A percentile compares a stretch with the other conserved stretches of the same genome.
Conservation (phyloP, 2,329 filamentous ascomycete genomes). For the Xylaria digitata region DNA sequence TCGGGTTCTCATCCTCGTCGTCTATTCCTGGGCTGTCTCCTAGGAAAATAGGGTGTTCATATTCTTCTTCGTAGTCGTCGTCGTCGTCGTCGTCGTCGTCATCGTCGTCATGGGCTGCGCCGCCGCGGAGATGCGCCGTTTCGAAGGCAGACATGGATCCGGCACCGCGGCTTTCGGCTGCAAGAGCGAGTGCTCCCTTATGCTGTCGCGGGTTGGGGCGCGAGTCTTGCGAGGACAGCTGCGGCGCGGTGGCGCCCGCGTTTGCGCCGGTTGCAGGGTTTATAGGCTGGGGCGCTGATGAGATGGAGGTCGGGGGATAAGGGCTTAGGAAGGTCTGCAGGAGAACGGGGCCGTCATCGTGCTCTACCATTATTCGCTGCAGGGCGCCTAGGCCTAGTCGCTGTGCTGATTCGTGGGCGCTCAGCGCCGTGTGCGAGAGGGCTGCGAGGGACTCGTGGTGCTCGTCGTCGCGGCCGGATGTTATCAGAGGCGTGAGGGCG, state of each 20-base stretch:
- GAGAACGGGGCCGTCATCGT: slow-evolving; percentile 51
- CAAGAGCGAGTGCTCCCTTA: slow-evolving; percentile 33
- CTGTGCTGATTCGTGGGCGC: slow-evolving; percentile 63
- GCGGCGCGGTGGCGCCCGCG: too few species aligned
- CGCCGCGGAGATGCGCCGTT: slow-evolving; percentile 21
- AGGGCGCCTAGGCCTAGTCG: slow-evolving; percentile 65
- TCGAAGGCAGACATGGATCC: neutral
- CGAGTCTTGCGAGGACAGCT: too few species aligned
- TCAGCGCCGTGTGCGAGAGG: slow-evolving; percentile 64
- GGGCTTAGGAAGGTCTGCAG: slow-evolving; percentile 32
- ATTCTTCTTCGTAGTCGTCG: neutral
- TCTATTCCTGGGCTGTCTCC: slow-evolving; percentile 11
- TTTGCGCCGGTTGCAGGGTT: too few species aligned
- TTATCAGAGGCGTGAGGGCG: slow-evolving; percentile 67
- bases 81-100: neutral
- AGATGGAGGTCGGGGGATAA: neutral
- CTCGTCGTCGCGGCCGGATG: slow-evolving; percentile 56
- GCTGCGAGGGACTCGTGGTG: slow-evolving; percentile 63
- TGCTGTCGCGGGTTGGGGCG: slow-evolving; percentile 9
- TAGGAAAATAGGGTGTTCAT: slow-evolving; percentile 7
- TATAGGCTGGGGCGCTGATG: neutral
- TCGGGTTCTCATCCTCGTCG: slow-evolving; percentile 39
- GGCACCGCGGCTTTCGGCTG: slow-evolving; percentile 25
- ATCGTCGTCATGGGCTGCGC: slow-evolving; percentile 4
- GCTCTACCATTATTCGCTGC: slow-evolving; percentile 69